Percentiles rank a stretch among this genome's conserved stretches.
These are phyloP conservation scores for Coleophoma eucalyptorum DNA, from an alignment of 2,329 filamentous ascomycete genomes.

Conservation along the genomic window DNA sequence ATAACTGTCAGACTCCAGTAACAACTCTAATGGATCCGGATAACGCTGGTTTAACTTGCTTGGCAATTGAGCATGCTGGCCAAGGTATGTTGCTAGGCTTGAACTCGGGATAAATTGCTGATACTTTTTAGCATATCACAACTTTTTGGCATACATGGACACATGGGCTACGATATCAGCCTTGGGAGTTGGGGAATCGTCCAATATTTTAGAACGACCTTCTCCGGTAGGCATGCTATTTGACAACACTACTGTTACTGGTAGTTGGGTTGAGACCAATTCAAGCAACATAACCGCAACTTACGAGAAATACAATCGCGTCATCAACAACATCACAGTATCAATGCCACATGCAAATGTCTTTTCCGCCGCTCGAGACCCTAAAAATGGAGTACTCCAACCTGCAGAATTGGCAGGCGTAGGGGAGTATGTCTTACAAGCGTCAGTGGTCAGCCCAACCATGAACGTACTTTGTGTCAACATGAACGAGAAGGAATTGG, in stretches of 20 bases:
- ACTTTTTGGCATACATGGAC: constrained; percentile 57
- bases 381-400: constrained; percentile 64
- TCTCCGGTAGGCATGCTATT: constrained; percentile 58
- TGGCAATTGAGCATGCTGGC: constrained; percentile 66
- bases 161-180: constrained; percentile 48
- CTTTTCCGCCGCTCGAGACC: constrained; percentile 57
- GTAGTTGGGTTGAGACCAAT: constrained; percentile 62
- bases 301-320: constrained; percentile 45
- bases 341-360: constrained; percentile 73
- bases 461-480: constrained; percentile 73
- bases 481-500: constrained; percentile 53
- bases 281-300: constrained; percentile 47
- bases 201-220: constrained; percentile 46
- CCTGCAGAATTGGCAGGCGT: constrained; percentile 61
- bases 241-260: constrained; percentile 69
- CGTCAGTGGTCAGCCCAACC: constrained; percentile 66
- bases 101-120: no score
- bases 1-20: constrained; percentile 61
- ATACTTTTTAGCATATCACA: constrained; percentile 51
- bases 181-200: constrained; percentile 36
- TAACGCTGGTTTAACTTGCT: constrained; percentile 50
- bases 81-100: constrained; percentile 38
- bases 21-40: constrained; percentile 31
- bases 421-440: constrained; percentile 64
- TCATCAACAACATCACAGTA: constrained; percentile 73